phyloP scores from a whole-genome alignment of 176 grass and related monocot species.

The Carex littledalei region DNA sequence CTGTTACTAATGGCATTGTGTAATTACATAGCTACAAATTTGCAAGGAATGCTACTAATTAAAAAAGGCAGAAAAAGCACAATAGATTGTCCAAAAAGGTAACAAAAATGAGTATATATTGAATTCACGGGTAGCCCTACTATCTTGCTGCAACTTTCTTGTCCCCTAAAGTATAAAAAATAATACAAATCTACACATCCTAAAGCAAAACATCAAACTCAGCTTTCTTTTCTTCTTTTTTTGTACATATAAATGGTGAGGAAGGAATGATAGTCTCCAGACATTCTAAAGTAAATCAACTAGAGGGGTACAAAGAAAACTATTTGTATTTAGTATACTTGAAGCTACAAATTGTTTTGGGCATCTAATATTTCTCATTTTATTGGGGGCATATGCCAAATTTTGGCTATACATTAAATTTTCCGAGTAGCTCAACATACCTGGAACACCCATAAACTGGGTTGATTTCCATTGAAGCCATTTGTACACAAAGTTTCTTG shows the following conservation, averaged over 20 bases:
- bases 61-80: not conserved
- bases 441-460: constrained; percentile 83
- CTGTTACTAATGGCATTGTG: not conserved
- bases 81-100: not conserved
- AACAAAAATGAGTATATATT: not conserved
- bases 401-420: not conserved
- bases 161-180: not conserved
- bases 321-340: not conserved
- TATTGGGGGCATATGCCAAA: not conserved
- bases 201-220: not conserved
- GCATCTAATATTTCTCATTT: not conserved
- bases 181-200: not conserved
- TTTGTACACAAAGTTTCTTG: constrained; percentile 51
- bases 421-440: constrained; percentile 22
- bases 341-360: not conserved
- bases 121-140: not conserved
- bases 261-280: not conserved
- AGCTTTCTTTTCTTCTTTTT: not conserved
- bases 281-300: not conserved
- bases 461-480: constrained; percentile 63
- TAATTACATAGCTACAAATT: not conserved
- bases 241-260: not conserved
- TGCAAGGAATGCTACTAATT: not conserved
- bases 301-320: not conserved
- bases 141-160: not conserved